phyloP scores from a whole-genome alignment of 2,329 filamentous ascomycete species.

The Boeremia lycopersici region DNA sequence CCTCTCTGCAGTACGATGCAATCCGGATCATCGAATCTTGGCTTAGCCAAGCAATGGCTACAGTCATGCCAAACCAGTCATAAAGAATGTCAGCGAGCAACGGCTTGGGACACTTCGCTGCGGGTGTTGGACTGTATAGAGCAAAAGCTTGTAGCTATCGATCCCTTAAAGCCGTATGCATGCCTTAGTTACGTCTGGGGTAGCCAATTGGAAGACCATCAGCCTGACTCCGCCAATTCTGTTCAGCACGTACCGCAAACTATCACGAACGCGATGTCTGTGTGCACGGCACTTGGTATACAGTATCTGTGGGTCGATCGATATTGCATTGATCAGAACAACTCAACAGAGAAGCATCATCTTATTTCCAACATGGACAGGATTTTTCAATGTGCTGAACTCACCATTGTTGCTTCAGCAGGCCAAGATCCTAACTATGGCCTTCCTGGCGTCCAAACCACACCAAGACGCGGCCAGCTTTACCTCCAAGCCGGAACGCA shows the following conservation, averaged over 20 bases:
- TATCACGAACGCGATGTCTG: constrained; percentile 18
- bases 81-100: neutral
- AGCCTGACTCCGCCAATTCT: neutral
- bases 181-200: neutral
- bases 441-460: neutral
- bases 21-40: neutral
- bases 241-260: neutral
- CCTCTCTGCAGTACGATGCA: neutral
- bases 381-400: neutral
- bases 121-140: neutral
- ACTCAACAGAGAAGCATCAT: neutral
- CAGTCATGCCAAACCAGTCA: neutral
- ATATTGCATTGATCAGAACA: constrained; percentile 16
- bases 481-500: neutral
- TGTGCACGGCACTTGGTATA: constrained; percentile 5
- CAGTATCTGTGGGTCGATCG: constrained; percentile 21
- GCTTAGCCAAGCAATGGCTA: neutral
- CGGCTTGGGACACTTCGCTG: neutral
- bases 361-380: constrained; percentile 5
- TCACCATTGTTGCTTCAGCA: constrained; percentile 4
- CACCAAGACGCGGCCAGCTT: neutral
- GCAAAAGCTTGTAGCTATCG: neutral
- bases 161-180: neutral
- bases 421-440: neutral
- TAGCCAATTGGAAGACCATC: neutral